These are phyloP conservation scores for Climacium dendroides DNA, from an alignment of 225 moss, liverwort and hornwort species.

Conservation along the genomic window DNA sequence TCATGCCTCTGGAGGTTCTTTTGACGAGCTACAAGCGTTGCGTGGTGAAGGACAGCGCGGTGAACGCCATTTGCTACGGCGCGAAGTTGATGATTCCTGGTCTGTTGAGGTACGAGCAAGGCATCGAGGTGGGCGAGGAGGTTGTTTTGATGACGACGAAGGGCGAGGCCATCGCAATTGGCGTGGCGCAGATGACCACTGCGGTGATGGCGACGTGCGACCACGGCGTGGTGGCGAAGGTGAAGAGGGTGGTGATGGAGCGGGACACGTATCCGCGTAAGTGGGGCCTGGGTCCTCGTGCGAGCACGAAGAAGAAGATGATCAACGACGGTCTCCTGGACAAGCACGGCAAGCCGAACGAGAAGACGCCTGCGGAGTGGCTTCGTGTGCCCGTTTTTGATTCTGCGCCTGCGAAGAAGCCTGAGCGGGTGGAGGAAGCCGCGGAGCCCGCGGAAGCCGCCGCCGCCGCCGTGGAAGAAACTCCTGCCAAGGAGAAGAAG, in stretches of 20 bases:
- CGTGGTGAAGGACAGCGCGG: slow-evolving; percentile 90
- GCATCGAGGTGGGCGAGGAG: slow-evolving; percentile 81
- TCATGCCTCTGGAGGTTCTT: slow-evolving; percentile 93
- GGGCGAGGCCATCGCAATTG: slow-evolving; percentile 86
- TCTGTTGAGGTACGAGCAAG: slow-evolving; percentile 69
- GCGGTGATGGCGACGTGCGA: slow-evolving; percentile 97
- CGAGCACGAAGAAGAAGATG: slow-evolving; percentile 91
- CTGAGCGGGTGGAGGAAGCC: slow-evolving; percentile 25
- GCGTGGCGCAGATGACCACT: slow-evolving; percentile 85
- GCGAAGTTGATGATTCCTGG: slow-evolving; percentile 97
- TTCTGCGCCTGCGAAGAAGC: slow-evolving; percentile 20
- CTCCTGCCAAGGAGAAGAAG: slow-evolving; percentile 23
- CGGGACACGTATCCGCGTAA: slow-evolving; percentile 89
- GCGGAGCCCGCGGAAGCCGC: not conserved
- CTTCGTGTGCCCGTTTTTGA: slow-evolving; percentile 47
- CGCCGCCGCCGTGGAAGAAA: not conserved
- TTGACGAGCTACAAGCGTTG: slow-evolving; percentile 84
- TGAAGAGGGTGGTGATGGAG: slow-evolving; percentile 96
- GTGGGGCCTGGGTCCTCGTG: slow-evolving; percentile 88
- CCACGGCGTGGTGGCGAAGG: slow-evolving; percentile 87
- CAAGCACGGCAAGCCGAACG: slow-evolving; percentile 91
- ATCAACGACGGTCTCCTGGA: slow-evolving; percentile 69
- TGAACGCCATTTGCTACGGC: slow-evolving; percentile 95
- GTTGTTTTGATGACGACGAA: slow-evolving; percentile 93
- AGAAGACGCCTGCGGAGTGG: slow-evolving; percentile 91